phyloP scores from a whole-genome alignment of 2,329 filamentous ascomycete genomes.

The Alternaria tenuissima region DNA sequence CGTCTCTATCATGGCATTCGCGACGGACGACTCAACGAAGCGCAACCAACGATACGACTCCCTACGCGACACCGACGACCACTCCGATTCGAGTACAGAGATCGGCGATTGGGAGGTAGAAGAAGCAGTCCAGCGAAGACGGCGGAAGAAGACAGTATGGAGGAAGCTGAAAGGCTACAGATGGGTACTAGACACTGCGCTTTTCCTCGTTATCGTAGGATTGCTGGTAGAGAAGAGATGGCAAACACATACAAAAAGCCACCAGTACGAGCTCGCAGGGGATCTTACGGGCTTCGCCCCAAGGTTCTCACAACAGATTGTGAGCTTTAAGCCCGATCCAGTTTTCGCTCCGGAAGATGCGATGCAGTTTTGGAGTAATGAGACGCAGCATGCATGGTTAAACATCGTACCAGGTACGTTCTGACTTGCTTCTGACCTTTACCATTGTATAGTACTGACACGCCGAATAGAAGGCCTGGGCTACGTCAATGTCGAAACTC shows the following conservation, averaged over 20 bases:
- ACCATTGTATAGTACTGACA: conserved; percentile 1
- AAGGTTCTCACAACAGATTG: conserved; percentile 44
- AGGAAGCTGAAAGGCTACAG: conserved; percentile 24
- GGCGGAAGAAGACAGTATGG: conserved; percentile 23
- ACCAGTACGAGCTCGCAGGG: conserved; percentile 36
- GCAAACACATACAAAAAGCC: conserved; percentile 16
- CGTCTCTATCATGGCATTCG: conserved; percentile 17
- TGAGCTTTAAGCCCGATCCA: conserved; percentile 35
- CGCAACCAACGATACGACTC: conserved; percentile 35
- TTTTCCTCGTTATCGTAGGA: conserved; percentile 40
- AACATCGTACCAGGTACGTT: conserved; percentile 41
- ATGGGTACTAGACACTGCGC: conserved; percentile 41
- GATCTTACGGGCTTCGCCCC: conserved; percentile 47
- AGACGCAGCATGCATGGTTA: conserved; percentile 43
- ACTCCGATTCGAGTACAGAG: conserved; percentile 42
- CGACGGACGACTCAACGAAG: conserved; percentile 23
- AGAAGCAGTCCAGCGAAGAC: conserved; percentile 8
- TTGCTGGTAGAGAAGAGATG: conserved; percentile 39
- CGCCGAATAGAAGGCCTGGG: conserved; percentile 37
- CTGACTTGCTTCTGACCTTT: neutral
- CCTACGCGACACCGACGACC: conserved; percentile 28
- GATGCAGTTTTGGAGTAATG: conserved; percentile 39
- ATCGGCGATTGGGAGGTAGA: conserved; percentile 37
- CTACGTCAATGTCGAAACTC: conserved; percentile 40
- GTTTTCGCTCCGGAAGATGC: conserved; percentile 42